Conservation (phyloP, 805 yeast species). For the Metschnikowia lunata region DNA sequence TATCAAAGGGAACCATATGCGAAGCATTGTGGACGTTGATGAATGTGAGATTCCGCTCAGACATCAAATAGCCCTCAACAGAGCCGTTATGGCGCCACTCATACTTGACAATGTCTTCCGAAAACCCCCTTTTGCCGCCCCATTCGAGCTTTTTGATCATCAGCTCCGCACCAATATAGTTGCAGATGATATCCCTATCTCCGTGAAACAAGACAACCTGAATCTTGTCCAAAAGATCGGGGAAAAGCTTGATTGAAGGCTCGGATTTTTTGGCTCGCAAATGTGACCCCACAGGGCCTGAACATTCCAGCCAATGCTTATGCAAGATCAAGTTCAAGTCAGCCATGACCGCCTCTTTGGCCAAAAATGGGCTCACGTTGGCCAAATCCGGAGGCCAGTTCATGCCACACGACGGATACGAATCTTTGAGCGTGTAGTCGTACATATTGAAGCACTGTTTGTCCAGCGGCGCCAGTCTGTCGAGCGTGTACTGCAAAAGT, state of each 20-base stretch:
- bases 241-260: conserved; percentile 66
- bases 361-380: conserved; percentile 48
- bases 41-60: conserved; percentile 71
- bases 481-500: conserved; percentile 32
- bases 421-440: conserved; percentile 66
- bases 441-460: conserved; percentile 76
- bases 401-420: conserved; percentile 83
- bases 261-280: conserved; percentile 50
- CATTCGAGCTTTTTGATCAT: conserved; percentile 60
- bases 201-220: conserved; percentile 81
- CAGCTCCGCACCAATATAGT: conserved; percentile 67
- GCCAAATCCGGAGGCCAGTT: conserved; percentile 79
- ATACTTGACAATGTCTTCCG: conserved; percentile 25
- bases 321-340: conserved; percentile 46
- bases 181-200: conserved; percentile 84
- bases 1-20: conserved; percentile 92
- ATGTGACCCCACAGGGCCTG: conserved; percentile 47
- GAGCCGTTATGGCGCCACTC: conserved; percentile 45
- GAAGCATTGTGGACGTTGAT: conserved; percentile 71
- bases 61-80: conserved; percentile 35
- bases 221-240: conserved; percentile 52
- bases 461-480: conserved; percentile 24
- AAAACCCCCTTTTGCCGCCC: conserved; percentile 50
- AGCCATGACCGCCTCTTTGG: conserved; percentile 39
- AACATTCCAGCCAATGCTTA: conserved; percentile 76